Conservation (phyloP, 202 grass and related monocot species). For the Elaeis oleifera region DNA sequence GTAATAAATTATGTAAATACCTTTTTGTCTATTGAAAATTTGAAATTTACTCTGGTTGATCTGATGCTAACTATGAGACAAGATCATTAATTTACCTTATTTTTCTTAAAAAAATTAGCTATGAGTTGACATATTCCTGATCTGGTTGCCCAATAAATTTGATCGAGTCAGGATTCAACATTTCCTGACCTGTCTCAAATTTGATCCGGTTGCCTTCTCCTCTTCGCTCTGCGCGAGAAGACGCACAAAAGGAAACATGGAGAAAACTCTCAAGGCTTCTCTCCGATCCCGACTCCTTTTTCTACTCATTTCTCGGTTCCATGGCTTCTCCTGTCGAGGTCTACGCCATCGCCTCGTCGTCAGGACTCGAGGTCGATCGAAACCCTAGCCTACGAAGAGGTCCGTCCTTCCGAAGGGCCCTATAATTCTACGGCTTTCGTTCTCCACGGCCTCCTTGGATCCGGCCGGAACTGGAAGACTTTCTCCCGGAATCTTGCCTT, state of each 20-base stretch:
- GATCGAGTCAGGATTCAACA: too few species aligned
- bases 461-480: constrained; percentile 78
- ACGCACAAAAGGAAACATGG: background rate
- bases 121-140: too few species aligned
- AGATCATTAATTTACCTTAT: too few species aligned
- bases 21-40: too few species aligned
- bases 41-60: too few species aligned
- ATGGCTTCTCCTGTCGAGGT: constrained; percentile 7
- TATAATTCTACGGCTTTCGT: constrained; percentile 68
- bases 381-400: constrained; percentile 89
- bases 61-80: too few species aligned
- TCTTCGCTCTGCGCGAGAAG: too few species aligned
- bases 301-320: constrained; percentile 28
- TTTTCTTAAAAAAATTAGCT: too few species aligned
- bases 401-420: constrained; percentile 48
- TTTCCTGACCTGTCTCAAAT: too few species aligned
- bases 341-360: constrained; percentile 1
- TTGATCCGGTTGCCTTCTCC: too few species aligned
- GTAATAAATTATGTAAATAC: too few species aligned
- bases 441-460: constrained; percentile 85
- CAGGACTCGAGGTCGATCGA: constrained; percentile 32
- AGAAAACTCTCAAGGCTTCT: constrained; percentile 15
- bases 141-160: too few species aligned
- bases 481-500: constrained; percentile 71
- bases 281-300: constrained; percentile 44